Base-by-base conservation (phyloP, 2,329 filamentous ascomycete genomes). In the Aspergillus sp. region DNA sequence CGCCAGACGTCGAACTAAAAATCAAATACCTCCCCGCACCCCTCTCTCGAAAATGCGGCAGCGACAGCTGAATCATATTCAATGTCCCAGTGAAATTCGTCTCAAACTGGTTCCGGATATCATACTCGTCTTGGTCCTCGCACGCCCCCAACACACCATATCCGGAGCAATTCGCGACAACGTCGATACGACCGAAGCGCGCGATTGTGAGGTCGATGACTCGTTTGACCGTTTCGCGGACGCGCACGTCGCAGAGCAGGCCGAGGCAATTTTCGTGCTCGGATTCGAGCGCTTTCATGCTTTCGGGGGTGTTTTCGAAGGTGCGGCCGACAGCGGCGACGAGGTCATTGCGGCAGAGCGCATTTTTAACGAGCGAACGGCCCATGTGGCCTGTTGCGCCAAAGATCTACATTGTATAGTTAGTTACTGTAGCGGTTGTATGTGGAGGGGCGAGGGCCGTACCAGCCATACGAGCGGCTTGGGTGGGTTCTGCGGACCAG, bases 361-460 rank as follows among this genome's bases (percentile, higher is more conserved):
- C 89, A 47, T 81, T 83, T 61, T 93, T 91, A 50, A 91, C 88
- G 17, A 97, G 81, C 6, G 88, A 94, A 45, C 89, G 85, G 50
- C 93, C 93, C 78, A 97, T 95, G 62, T 98, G 93, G 48, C 93
- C 93, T n/a, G 90, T 96, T 43, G 89, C 90, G 43, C 93, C 93
- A 69, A 96, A 98, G 47, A 97, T 77, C 88, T 90, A 37, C 19
- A 25, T 53, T 50, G 53, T 51, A 45, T 35, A n/a, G 15, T 12
- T 23, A 15, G 45, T 39, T 44, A 35, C 20, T 42, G 41, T 19
- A 32, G 17, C 17, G 17, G 17, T 19, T 19, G 17, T 19, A 19
- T 19, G 17, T 19, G 17, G 17, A 19, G 17, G 17, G 17, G 17
- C 2, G 17, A 19, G 17, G 17, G 17, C 17, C 17, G 3, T 76